Evolutionary conservation across 2,329 filamentous ascomycete species (phyloP), one percentile per base, ranked within the genome.

Genomic region (Alternaria brassicae): DNA sequence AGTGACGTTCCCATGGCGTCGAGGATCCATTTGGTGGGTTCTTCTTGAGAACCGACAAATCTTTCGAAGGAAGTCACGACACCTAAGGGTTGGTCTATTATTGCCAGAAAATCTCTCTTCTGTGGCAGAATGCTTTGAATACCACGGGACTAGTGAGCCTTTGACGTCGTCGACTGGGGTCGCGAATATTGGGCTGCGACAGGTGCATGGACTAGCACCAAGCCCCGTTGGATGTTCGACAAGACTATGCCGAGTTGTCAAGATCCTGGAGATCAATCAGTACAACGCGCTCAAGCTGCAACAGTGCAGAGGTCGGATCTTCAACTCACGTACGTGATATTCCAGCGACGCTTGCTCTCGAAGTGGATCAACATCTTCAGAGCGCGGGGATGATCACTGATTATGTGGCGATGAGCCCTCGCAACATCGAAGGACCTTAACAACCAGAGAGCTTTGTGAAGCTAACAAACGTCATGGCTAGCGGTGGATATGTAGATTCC

Each of bases 401-500:
- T 54, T 59, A 61, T 48, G 41, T 49, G 42, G 32, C 36, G n/a
- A n/a, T 36, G 17, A 30, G 27, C 42, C 12, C 23, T 45, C 17
- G 28, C 36, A n/a, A 47, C n/a, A 9, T 17, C 27, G 61, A 30
- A 62, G 63, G 56, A 63, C 61, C 56, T 63, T 63, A 61, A 61
- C 42, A 53, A 57, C 48, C 40, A 17, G 40, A 53, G 23, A 40
- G 10, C 28, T 34, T 13, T 15, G 4, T 47, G 19, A 10, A 19
- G 19, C 13, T 15, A 7, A 2, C 19, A 12, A n/a, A 34, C 21
- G 39, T 57, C 41, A 53, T 42, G 21, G 36, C 32, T 25, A 44
- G 19, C 23, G 28, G 21, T 10, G 6, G 23, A 2, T 13, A 34
- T 48, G 53, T 40, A 36, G 21, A 13, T 45, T 58, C 10, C 34